These are phyloP conservation scores for Murraya paniculata DNA, from an alignment of 345 rosid species.

Conservation along the genomic window DNA sequence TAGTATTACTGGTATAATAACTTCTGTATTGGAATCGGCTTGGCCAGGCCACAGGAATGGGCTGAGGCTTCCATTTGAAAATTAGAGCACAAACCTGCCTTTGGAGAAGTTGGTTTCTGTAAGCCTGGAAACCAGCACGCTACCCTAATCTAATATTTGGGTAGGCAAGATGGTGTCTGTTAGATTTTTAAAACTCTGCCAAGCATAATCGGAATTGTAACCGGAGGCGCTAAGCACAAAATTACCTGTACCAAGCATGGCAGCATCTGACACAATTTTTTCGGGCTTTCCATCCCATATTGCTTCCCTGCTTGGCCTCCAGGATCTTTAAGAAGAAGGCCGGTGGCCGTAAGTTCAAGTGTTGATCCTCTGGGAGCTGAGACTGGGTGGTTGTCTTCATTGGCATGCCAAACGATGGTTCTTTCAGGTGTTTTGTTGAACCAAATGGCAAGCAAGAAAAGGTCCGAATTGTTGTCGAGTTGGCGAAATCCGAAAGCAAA, in stretches of 20 bases:
- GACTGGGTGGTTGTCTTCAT: constrained; percentile 4
- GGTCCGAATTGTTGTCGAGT: constrained; percentile 12
- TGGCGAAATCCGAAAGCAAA: constrained; percentile 30
- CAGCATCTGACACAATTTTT: constrained; percentile 1
- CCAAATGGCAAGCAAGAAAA: constrained; percentile 34
- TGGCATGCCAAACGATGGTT: constrained; percentile 32
- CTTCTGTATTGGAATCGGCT: background rate
- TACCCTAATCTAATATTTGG: constrained; percentile 28
- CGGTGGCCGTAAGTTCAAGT: constrained; percentile 17
- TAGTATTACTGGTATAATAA: constrained; percentile 21
- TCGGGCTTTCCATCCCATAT: constrained; percentile 6
- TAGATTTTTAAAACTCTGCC: constrained; percentile 45
- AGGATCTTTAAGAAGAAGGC: constrained; percentile 21
- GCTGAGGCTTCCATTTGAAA: constrained; percentile 19
- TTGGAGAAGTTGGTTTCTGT: constrained; percentile 13
- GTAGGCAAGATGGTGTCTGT: constrained; percentile 39
- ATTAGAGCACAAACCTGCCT: constrained; percentile 30
- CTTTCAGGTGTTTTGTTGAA: constrained; percentile 27
- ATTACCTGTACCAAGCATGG: constrained; percentile 36
- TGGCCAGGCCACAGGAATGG: constrained; percentile 20
- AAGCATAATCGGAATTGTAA: constrained; percentile 11
- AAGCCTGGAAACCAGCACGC: constrained; percentile 13
- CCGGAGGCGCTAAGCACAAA: constrained; percentile 26
- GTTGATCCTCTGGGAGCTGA: constrained; percentile 23
- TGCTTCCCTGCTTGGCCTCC: background rate